Evolutionary conservation across 2,329 filamentous ascomycete species (phyloP), one percentile per base, ranked within the genome.

Genomic region (Cordyceps tenuipes): DNA sequence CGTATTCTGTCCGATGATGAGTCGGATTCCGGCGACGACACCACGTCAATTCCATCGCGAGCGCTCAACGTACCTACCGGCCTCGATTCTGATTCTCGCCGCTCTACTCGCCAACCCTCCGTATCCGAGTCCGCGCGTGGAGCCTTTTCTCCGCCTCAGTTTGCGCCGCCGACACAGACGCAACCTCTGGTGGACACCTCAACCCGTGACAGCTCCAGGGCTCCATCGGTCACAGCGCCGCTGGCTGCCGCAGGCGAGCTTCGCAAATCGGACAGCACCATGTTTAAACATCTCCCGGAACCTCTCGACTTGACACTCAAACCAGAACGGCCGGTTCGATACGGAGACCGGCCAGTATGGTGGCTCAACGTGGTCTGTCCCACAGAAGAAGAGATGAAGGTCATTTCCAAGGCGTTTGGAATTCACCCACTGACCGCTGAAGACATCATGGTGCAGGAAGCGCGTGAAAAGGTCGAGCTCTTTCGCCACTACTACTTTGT

Each of bases 401-500:
- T 94, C 9, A 82, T 99, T 46, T 86, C 90, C 34, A 96, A 95
- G 69, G 83, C 94, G 0, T 99, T 99, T 70, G 91, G 91, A 17
- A 97, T 99, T 62, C 94, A 99, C 75, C 92, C 94, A 0, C 77
- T 99, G 61, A 99, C 94, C 0, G 88, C 91, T 1, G 94, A 99
- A 73, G 94, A 99, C 70, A 97, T 99, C 67, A 88, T 97, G 82
- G 87, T 97, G 78, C 91, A 97, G 72, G 94, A 99, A 76, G 90
- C 92, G 46, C 92, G 94, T 23, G 94, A 99, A 70, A 99, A 99
- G 75, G 94, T 99, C 0, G 94, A 99, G 72, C 81, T 99, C 1
- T 99, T 99, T 79, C 87, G 90, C 39, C 89, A 96, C 71, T 99
- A 99, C 76, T 99, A 99, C 73, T 97, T 99, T 68, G 90, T 99